Evolutionary conservation across 345 rosid genomes (phyloP), one percentile per base, ranked within the genome.

Genomic region (Combretum micranthum): DNA sequence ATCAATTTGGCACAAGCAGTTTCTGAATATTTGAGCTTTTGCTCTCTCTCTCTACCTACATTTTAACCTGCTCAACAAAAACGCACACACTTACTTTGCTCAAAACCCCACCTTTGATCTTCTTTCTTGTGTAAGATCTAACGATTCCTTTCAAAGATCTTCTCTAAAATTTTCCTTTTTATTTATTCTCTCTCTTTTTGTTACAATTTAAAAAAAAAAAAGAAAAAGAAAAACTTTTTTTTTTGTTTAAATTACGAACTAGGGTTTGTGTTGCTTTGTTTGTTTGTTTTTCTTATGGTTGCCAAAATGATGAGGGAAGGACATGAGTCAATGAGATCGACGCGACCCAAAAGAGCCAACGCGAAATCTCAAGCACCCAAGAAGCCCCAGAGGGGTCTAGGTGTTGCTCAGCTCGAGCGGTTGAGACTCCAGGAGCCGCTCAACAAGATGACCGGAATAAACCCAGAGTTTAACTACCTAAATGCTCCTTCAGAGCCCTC

Each of bases 351-450:
- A 52, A 72, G 49, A 48, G 54, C 65, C 39, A 32, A 32, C 69
- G 59, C 15, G 45, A 67, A 61, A 54, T 21, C 55, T 1, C 70
- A 49, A 16, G 52, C 69, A 56, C 84, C 66, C 51, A 90, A 83
- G 78, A 83, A 80, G 62, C 64, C 19, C 56, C 79, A 61, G 59
- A 78, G 97, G 64, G 97, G 97, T 2, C 82, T 83, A 87, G 97
- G 97, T 6, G 82, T 90, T 42, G 94, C 80, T 17, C 73, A 79
- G 65, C 92, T 91, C 7, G 96, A 91, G 75, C 66, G 64, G 0
- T 39, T 64, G 12, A 73, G 77, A 71, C 23, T 42, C 8, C 78
- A 84, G 50, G 83, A 82, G 57, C 37, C 46, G 20, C 70, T 67
- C 59, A 81, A 69, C 63, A 75, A 56, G n/a, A 55, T 69, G 53